These are phyloP conservation scores for Globisporangium solare DNA, from an alignment of 352 stramenopile genomes.

Conservation along the genomic window DNA sequence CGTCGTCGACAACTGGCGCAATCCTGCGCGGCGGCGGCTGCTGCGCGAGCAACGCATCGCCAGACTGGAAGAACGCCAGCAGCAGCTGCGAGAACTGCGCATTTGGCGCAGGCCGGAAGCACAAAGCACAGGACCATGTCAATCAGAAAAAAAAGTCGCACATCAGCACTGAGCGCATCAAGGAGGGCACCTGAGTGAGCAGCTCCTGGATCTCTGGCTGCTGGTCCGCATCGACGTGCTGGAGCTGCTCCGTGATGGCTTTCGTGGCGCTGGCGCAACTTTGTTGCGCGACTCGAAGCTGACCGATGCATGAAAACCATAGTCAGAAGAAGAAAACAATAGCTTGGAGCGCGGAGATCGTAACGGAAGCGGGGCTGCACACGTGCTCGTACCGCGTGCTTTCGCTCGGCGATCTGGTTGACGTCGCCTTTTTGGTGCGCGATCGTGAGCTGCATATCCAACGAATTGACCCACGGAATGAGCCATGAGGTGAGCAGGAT, in stretches of 20 bases:
- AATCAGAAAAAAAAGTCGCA: no score
- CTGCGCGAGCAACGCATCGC: conserved; percentile 9
- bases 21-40: background rate
- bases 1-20: background rate
- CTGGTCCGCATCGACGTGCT: conserved; percentile 20
- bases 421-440: conserved; percentile 58
- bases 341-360: background rate
- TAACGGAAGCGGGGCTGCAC: background rate
- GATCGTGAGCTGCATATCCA: conserved; percentile 27
- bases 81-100: conserved; percentile 16
- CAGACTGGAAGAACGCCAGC: conserved; percentile 8
- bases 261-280: conserved; percentile 5
- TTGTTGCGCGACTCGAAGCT: conserved; percentile 12
- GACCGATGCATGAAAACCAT: background rate
- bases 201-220: conserved; percentile 21
- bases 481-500: background rate
- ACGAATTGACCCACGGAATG: background rate
- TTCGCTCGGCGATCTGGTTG: conserved; percentile 51
- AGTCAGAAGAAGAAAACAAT: no score
- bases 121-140: no score
- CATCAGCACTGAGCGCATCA: no score
- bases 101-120: no score
- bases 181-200: conserved; percentile 17
- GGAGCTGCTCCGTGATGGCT: conserved; percentile 20
- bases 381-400: conserved; percentile 32